Percentiles rank a stretch among this genome's conserved stretches.
Evolutionary conservation across 2,329 filamentous ascomycete species (phyloP).

Genomic region (Aspergillus vadensis): DNA sequence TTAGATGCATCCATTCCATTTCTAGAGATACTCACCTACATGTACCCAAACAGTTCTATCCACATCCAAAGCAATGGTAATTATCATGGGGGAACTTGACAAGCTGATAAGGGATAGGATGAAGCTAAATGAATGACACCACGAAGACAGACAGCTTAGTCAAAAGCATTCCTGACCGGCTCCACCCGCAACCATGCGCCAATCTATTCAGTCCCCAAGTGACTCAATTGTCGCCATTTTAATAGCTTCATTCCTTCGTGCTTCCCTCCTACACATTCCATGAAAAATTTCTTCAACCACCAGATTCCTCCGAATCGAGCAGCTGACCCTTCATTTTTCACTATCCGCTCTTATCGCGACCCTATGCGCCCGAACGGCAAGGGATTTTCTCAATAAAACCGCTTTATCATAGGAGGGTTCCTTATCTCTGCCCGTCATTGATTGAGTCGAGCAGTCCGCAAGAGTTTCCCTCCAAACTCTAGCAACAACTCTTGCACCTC

Average conservation of each 20-base stretch:
- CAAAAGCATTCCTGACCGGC: conserved; percentile 14
- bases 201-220: background rate
- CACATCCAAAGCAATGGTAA: background rate
- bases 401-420: background rate
- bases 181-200: conserved; percentile 11
- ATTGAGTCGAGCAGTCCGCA: background rate
- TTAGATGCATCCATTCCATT: no score
- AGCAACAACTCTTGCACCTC: background rate
- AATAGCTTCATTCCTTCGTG: background rate
- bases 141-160: conserved; percentile 15
- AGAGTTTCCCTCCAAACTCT: background rate
- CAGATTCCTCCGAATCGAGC: conserved; percentile 11
- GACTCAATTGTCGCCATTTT: background rate
- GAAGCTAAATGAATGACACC: background rate
- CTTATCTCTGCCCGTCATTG: conserved; percentile 3
- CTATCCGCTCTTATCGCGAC: background rate
- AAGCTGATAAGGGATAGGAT: background rate
- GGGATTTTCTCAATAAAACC: background rate
- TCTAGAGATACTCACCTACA: no score
- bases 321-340: conserved; percentile 8
- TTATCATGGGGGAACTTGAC: no score
- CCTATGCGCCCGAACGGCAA: background rate
- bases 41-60: no score
- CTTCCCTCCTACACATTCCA: background rate
- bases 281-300: background rate